phyloP scores from a whole-genome alignment of 345 rosid species.

The Moringa oleifera region DNA sequence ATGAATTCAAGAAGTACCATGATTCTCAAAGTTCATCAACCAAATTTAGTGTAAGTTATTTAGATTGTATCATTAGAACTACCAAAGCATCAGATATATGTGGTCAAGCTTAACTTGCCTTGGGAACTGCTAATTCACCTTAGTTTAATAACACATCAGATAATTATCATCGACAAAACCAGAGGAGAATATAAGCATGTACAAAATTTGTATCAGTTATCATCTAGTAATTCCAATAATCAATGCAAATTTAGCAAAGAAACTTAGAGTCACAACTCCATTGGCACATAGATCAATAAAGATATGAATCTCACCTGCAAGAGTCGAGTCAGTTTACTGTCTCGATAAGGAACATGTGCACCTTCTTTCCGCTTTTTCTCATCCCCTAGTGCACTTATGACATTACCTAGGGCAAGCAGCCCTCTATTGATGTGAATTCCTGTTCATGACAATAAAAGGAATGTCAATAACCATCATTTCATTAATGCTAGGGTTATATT shows the following conservation, averaged over 20 bases:
- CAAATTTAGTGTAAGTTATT: too few species aligned
- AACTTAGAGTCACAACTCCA: neutral
- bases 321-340: slow-evolving; percentile 78
- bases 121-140: slow-evolving; percentile 1
- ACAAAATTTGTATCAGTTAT: neutral
- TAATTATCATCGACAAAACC: slow-evolving; percentile 6
- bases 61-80: too few species aligned
- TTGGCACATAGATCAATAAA: neutral
- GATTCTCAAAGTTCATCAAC: too few species aligned
- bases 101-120: neutral
- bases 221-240: slow-evolving; percentile 6
- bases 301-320: slow-evolving; percentile 47
- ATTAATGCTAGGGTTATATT: slow-evolving; percentile 5
- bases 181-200: neutral
- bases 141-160: neutral
- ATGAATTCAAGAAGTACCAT: too few species aligned
- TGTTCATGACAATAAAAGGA: slow-evolving; percentile 23
- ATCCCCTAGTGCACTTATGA: slow-evolving; percentile 82
- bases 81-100: too few species aligned
- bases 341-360: slow-evolving; percentile 78
- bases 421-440: slow-evolving; percentile 83
- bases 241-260: neutral
- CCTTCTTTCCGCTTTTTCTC: slow-evolving; percentile 84
- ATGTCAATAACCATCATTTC: slow-evolving; percentile 6
- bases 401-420: slow-evolving; percentile 89